A percentile compares a stretch with the other conserved stretches of the same genome.
These are phyloP conservation scores for Diaporthe velutina DNA, from an alignment of 2,329 filamentous ascomycete species.

Conservation along the genomic window DNA sequence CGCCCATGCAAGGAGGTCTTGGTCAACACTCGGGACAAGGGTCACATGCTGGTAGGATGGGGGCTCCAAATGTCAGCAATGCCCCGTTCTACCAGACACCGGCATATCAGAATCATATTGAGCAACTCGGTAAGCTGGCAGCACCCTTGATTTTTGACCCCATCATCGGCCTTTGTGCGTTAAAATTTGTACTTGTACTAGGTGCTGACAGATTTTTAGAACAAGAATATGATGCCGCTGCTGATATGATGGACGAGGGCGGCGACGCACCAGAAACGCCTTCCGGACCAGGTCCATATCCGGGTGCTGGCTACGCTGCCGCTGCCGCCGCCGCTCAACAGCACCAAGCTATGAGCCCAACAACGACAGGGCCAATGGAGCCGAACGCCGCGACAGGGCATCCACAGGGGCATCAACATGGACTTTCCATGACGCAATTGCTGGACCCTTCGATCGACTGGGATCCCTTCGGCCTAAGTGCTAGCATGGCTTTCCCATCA, in stretches of 20 bases:
- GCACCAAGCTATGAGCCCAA: constrained; percentile 42
- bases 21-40: constrained; percentile 36
- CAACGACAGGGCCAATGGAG: constrained; percentile 41
- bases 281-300: constrained; percentile 74
- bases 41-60: constrained; percentile 47
- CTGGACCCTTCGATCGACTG: constrained; percentile 88
- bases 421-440: constrained; percentile 72
- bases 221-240: constrained; percentile 95
- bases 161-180: background rate
- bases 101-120: constrained; percentile 90
- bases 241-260: constrained; percentile 88
- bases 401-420: constrained; percentile 64
- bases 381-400: constrained; percentile 33
- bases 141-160: background rate
- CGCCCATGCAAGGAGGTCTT: constrained; percentile 37
- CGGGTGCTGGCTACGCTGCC: constrained; percentile 65
- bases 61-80: constrained; percentile 52
- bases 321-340: constrained; percentile 48
- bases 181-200: background rate
- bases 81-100: constrained; percentile 83
- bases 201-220: constrained; percentile 68
- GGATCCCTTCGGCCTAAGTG: constrained; percentile 92
- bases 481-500: constrained; percentile 94
- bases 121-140: constrained; percentile 88
- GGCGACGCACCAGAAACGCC: constrained; percentile 74